Evolutionary conservation across 371 early-diverging fungal genomes (phyloP), one percentile per base, ranked within the genome.

Genomic region (Mortierella sp.): DNA sequence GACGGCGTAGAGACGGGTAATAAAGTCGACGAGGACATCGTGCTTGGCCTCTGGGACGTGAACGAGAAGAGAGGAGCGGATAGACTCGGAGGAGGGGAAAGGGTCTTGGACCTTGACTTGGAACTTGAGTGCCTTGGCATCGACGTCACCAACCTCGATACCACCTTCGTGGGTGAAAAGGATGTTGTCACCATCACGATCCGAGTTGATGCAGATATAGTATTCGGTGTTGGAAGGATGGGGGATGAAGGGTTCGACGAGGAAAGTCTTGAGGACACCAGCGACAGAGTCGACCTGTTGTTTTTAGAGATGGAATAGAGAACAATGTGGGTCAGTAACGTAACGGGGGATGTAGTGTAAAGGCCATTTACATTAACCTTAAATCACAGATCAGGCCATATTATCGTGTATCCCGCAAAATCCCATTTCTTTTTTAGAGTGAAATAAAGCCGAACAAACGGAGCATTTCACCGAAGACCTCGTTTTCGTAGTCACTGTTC

Each of bases 141-240:
- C 99, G 20, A 98, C 99, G 84, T 98, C 98, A 77, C 99, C 99
- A 54, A 98, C 91, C 72, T 98, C 99, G 59, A 98, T 94, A 83
- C 99, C 99, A 79, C 99, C 99, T 87, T 97, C 97, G 86, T 97
- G 97, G 28, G 97, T 96, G 87, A 98, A 98, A 71, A 96, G 90
- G 65, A 98, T 96, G 77, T 92, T 90, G 84, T 98, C 98, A 67
- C 99, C 99, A 58, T 97, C 95, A 76, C 98, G 95, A 60, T 90
- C 92, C 65, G 96, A 95, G 88, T 97, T 96, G 85, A 98, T 97
- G 90, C 96, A 96, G 69, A 98, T 91, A 84, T 98, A 98, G 88
- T 96, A 96, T 86, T 98, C 99, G 60, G 95, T 93, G 79, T 95
- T 91, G 79, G 89, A 88, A 43, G 96, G 89, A 84, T 98, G 99